phyloP scores from a whole-genome alignment of 352 stramenopile genomes.

The Pythium folliculosum region DNA sequence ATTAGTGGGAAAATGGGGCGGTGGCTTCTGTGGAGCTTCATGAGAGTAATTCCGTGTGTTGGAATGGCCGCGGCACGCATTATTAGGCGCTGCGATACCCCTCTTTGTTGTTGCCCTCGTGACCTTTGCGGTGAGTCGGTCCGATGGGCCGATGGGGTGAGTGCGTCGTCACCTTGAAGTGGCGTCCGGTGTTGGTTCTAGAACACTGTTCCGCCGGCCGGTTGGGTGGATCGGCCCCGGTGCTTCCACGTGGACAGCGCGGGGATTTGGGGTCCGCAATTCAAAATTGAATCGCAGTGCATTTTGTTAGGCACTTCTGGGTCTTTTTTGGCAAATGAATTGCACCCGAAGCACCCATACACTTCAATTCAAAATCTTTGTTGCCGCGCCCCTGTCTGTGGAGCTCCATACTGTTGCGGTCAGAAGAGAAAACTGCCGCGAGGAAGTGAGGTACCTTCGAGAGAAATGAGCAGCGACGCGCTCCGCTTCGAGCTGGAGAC shows the following conservation, averaged over 20 bases:
- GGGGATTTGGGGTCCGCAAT: not conserved
- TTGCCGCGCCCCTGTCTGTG: not conserved
- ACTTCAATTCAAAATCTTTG: slow-evolving; percentile 39
- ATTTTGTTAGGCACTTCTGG: too few relatives aligned
- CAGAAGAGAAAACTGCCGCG: slow-evolving; percentile 20
- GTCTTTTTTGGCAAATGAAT: too few relatives aligned
- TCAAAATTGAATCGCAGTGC: slow-evolving; percentile 11
- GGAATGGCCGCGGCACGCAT: too few relatives aligned
- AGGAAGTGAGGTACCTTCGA: slow-evolving; percentile 7
- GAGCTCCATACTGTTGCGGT: too few relatives aligned
- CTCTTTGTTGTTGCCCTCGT: too few relatives aligned
- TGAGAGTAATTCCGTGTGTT: too few relatives aligned
- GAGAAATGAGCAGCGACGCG: slow-evolving; percentile 14
- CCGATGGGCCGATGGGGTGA: not conserved
- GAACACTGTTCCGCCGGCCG: not conserved
- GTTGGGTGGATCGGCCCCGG: not conserved
- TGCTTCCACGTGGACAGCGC: slow-evolving; percentile 1
- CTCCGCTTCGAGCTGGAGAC: slow-evolving; percentile 69
- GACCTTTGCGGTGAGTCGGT: too few relatives aligned
- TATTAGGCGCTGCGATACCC: too few relatives aligned
- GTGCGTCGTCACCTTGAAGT: slow-evolving; percentile 6
- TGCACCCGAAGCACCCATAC: not conserved
- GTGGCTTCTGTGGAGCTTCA: too few relatives aligned
- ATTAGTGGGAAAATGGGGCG: too few relatives aligned
- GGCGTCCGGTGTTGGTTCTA: not conserved